phyloP scores from a whole-genome alignment of 257 asterid species.

The Nicotiana paniculata region DNA sequence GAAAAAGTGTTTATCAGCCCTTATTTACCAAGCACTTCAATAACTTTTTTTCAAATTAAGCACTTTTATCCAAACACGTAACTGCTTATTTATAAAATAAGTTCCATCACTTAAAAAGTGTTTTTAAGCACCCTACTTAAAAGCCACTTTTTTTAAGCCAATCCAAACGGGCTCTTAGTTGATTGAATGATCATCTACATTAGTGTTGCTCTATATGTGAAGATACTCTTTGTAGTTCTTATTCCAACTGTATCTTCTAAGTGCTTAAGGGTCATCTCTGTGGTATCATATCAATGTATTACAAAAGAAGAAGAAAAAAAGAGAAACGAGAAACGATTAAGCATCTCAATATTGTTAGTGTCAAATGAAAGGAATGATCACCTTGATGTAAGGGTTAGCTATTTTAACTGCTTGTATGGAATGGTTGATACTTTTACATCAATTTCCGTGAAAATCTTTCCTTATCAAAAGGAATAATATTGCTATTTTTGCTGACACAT shows the following conservation, averaged over 20 bases:
- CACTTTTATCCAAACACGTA: too few relatives aligned
- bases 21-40: too few relatives aligned
- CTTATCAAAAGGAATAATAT: not conserved
- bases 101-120: too few relatives aligned
- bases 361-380: not conserved
- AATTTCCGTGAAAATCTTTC: not conserved
- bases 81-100: too few relatives aligned
- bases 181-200: not conserved
- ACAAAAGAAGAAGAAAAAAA: not conserved
- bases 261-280: not conserved
- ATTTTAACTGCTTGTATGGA: not conserved
- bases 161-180: too few relatives aligned
- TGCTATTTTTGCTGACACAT: not conserved
- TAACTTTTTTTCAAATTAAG: too few relatives aligned
- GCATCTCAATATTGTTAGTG: not conserved
- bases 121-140: too few relatives aligned
- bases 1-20: too few relatives aligned
- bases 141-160: too few relatives aligned
- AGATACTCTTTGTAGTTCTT: not conserved
- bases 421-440: not conserved
- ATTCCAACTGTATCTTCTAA: not conserved
- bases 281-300: not conserved
- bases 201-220: not conserved
- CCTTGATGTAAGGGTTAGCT: not conserved
- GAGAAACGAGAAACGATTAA: too few relatives aligned